Percentiles rank a stretch among this genome's conserved stretches.
Conservation (phyloP, 345 rosid species). For the Lenwebbia sp. region DNA sequence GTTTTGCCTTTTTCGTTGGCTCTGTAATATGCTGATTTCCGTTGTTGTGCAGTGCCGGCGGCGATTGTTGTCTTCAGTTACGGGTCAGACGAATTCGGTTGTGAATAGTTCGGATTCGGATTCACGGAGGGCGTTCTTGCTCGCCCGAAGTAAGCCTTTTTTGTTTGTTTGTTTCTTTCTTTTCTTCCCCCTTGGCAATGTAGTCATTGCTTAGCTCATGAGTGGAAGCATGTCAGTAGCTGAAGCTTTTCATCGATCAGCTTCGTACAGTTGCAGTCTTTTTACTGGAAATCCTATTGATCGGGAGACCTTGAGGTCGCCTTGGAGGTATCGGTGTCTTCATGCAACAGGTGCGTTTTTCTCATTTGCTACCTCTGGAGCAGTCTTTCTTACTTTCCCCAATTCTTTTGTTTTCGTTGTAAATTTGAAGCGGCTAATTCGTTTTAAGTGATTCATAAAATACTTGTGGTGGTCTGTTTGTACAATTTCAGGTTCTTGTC, state of each 20-base stretch:
- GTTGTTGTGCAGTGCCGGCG: conserved; percentile 32
- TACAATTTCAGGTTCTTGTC: conserved; percentile 21
- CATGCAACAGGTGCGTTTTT: conserved; percentile 50
- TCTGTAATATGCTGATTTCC: neutral
- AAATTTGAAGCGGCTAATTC: neutral
- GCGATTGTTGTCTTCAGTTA: conserved; percentile 21
- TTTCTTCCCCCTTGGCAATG: neutral
- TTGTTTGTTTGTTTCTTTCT: neutral
- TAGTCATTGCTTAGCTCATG: neutral
- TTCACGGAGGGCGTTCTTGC: conserved; percentile 3
- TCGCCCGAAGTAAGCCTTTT: conserved; percentile 28
- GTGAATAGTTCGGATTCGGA: neutral
- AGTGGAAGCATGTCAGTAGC: neutral
- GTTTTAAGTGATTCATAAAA: neutral
- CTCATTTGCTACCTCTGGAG: neutral
- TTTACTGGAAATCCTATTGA: conserved; percentile 15
- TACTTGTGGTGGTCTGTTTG: neutral
- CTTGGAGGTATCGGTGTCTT: conserved; percentile 27
- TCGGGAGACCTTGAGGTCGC: conserved; percentile 16
- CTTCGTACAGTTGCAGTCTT: conserved; percentile 23
- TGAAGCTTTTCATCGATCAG: conserved; percentile 3
- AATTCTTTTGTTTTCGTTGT: neutral
- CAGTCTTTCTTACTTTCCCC: neutral
- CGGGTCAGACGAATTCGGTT: conserved; percentile 5
- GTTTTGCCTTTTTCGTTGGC: neutral